A percentile compares a stretch with the other conserved stretches of the same genome.
phyloP scores from a whole-genome alignment of 2,329 filamentous ascomycete genomes.

The Sphaerostilbella broomeana region DNA sequence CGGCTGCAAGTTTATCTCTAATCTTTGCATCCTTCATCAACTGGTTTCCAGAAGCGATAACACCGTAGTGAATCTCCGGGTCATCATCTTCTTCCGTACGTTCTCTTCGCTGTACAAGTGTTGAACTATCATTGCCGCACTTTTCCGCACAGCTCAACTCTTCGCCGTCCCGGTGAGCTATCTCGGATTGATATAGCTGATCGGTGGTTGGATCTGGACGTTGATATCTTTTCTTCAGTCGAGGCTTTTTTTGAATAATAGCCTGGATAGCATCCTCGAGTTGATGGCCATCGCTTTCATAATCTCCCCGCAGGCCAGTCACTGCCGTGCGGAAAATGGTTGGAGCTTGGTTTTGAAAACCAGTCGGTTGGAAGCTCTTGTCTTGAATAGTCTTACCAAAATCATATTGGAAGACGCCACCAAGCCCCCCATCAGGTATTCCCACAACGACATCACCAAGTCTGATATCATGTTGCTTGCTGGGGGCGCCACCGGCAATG shows the following conservation, averaged over 20 bases:
- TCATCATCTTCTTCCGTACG: neutral
- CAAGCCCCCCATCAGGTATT: neutral
- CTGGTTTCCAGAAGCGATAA: constrained; percentile 4
- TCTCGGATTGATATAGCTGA: neutral
- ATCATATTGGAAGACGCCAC: constrained; percentile 6
- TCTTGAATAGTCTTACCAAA: neutral
- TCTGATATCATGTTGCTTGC: neutral
- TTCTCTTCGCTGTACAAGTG: neutral
- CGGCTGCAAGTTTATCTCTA: neutral
- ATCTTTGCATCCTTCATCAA: constrained; percentile 1
- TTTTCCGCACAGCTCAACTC: neutral
- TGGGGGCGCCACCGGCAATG: constrained; percentile 1
- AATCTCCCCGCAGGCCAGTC: neutral
- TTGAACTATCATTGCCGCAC: neutral
- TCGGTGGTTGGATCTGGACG: neutral
- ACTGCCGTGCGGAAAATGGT: constrained; percentile 1
- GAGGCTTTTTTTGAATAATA: neutral
- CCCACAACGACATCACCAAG: constrained; percentile 3
- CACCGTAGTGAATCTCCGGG: constrained; percentile 1
- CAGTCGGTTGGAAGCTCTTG: neutral
- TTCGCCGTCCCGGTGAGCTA: neutral
- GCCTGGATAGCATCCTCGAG: neutral
- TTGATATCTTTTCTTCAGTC: neutral
- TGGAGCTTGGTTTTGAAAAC: neutral
- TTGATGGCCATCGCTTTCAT: neutral